A percentile compares a stretch with the other conserved stretches of the same genome.
phyloP scores from a whole-genome alignment of 2,329 filamentous ascomycete species.

The Pseudogymnoascus sp. region DNA sequence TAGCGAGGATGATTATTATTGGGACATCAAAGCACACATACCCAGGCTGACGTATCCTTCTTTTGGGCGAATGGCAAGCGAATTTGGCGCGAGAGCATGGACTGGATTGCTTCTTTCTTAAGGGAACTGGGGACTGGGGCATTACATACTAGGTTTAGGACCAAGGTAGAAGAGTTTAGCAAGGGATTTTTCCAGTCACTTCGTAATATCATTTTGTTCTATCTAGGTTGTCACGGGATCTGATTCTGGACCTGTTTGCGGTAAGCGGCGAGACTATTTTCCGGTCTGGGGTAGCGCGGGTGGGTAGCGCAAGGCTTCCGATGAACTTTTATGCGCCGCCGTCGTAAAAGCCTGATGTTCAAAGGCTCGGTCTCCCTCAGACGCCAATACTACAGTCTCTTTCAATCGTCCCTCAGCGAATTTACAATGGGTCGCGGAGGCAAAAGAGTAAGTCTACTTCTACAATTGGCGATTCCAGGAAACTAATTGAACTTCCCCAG shows the following conservation, averaged over 20 bases:
- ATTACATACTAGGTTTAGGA: constrained; percentile 4
- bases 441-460: constrained; percentile 10
- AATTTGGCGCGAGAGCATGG: background rate
- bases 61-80: constrained; percentile 6
- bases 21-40: background rate
- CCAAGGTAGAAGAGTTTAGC: background rate
- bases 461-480: background rate
- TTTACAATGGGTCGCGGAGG: constrained; percentile 13
- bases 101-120: background rate
- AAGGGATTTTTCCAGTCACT: background rate
- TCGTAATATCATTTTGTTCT: background rate
- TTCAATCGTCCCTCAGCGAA: background rate
- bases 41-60: background rate
- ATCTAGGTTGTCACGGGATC: background rate
- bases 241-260: background rate
- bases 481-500: constrained; percentile 5
- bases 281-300: constrained; percentile 8
- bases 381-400: constrained; percentile 4
- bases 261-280: background rate
- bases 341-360: constrained; percentile 8
- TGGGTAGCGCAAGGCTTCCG: constrained; percentile 8
- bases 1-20: background rate
- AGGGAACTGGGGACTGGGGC: background rate
- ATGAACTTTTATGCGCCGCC: constrained; percentile 9
- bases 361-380: constrained; percentile 2